Base-by-base conservation (phyloP, 352 stramenopile genomes). In the Phytophthora tentaculata region DNA sequence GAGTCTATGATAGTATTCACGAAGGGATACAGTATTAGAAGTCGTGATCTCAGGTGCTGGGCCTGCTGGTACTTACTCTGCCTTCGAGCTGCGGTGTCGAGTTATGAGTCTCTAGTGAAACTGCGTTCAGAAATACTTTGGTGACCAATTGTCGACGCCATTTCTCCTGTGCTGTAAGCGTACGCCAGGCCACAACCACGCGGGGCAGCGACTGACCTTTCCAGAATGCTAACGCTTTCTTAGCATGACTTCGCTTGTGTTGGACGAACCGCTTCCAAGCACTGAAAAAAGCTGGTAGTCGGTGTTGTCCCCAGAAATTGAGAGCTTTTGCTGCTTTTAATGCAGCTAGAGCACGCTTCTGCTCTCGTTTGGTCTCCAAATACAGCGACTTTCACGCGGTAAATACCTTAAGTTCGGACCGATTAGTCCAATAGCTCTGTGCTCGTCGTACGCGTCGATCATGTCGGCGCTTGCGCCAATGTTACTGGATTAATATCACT, bases 71-170 rank as follows among this genome's bases (percentile, higher is more conserved):
- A 70, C 73, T 0, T 68, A 90, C 76, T 53, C 67, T 74, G 56
- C 81, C 67, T 14, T 75, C 73, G 10, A 86, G 26, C 48, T 95
- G 85, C 0, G 29, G 44, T 1, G 73, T 80, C 13, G 87, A 95
- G 48, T 95, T 95, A 63, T 94, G 83, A 0, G 81, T 73, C 28
- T 93, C 81, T 3, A 95, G 74, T 9, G 76, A 75, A 12, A 83
- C 79, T 16, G 73, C 56, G 57, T 89, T 90, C 9, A 93, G 74
- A 45, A 90, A 94, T 0, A 95, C 68, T n/a, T 76, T 65, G 9
- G 67, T 61, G 9, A 95, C 52, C n/a, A 77, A 59, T 6, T 73
- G n/a, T 2, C 81, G 74, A 10, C 74, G 72, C 8, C 23, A 22
- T 39, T 74, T 76, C 4, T 78, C 71, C 32, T 73, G 64, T 8